Conservation (phyloP, 495 filamentous ascomycete species). For the Pseudoneurospora amorphoporcata region DNA sequence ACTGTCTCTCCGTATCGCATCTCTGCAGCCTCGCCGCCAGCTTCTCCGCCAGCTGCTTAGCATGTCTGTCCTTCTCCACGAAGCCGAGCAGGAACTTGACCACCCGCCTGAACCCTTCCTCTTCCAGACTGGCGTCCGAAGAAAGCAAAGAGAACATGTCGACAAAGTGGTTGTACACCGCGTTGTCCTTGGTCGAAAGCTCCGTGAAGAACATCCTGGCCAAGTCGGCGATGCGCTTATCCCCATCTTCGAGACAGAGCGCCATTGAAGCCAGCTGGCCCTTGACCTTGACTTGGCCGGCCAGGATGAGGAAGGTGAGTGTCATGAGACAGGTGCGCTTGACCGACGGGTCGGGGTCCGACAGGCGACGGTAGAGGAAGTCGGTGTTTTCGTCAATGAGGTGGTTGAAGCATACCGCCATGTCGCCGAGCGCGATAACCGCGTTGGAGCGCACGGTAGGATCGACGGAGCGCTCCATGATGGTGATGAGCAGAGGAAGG, state of each 20-base stretch:
- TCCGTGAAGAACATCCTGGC: conserved; percentile 98
- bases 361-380: conserved; percentile 87
- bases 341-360: conserved; percentile 77
- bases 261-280: conserved; percentile 99
- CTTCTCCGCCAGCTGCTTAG: conserved; percentile 89
- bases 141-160: conserved; percentile 96
- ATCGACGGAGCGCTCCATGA: conserved; percentile 86
- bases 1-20: conserved; percentile 88
- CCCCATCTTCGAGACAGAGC: conserved; percentile 91
- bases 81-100: conserved; percentile 89
- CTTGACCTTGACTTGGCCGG: conserved; percentile 98
- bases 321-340: conserved; percentile 99
- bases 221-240: conserved; percentile 87
- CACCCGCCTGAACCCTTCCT: conserved; percentile 73
- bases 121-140: conserved; percentile 69
- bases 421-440: conserved; percentile 93
- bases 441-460: conserved; percentile 89
- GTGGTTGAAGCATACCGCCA: conserved; percentile 99
- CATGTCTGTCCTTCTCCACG: conserved; percentile 99
- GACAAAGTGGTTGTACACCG: conserved; percentile 98
- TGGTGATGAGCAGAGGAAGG: conserved; percentile 89
- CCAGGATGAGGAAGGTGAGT: conserved; percentile 91
- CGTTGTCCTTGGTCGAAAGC: conserved; percentile 94
- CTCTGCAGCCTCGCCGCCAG: conserved; percentile 75
- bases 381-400: conserved; percentile 99